Evolutionary conservation across 2,329 filamentous ascomycete species (phyloP).

Genomic region (Aspergillus amoenus): DNA sequence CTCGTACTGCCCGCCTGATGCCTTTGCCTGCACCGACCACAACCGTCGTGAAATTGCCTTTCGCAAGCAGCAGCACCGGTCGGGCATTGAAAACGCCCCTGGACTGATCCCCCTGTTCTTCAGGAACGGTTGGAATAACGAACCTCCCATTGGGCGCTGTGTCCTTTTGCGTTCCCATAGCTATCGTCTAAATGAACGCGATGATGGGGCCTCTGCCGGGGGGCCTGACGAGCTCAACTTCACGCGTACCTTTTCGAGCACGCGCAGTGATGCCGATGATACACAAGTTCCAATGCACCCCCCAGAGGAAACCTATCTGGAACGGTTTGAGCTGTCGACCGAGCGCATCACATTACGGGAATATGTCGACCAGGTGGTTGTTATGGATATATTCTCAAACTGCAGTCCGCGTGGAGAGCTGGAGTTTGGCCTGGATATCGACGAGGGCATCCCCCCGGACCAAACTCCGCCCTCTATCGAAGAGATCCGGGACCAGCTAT

Average conservation of each 20-base stretch:
- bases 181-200: slow-evolving; percentile 15
- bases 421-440: slow-evolving; percentile 9
- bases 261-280: neutral
- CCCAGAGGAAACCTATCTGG: neutral
- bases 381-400: neutral
- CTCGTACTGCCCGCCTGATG: slow-evolving; percentile 17
- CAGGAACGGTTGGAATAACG: neutral
- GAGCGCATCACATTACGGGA: slow-evolving; percentile 5
- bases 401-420: neutral
- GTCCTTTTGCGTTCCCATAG: slow-evolving; percentile 16
- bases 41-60: slow-evolving; percentile 16
- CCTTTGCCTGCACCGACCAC: slow-evolving; percentile 19
- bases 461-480: slow-evolving; percentile 2
- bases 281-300: too few relatives aligned
- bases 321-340: slow-evolving; percentile 12
- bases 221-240: slow-evolving; percentile 17
- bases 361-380: slow-evolving; percentile 3
- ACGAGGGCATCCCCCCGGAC: slow-evolving; percentile 14
- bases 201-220: slow-evolving; percentile 10
- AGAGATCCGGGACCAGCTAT: slow-evolving; percentile 15
- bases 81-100: slow-evolving; percentile 2
- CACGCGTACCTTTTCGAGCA: slow-evolving; percentile 17
- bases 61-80: slow-evolving; percentile 18
- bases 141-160: slow-evolving; percentile 13
- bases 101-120: slow-evolving; percentile 14